Evolutionary conservation across 148 eudicot genomes (phyloP).

Genomic region (Cornus suecica): DNA sequence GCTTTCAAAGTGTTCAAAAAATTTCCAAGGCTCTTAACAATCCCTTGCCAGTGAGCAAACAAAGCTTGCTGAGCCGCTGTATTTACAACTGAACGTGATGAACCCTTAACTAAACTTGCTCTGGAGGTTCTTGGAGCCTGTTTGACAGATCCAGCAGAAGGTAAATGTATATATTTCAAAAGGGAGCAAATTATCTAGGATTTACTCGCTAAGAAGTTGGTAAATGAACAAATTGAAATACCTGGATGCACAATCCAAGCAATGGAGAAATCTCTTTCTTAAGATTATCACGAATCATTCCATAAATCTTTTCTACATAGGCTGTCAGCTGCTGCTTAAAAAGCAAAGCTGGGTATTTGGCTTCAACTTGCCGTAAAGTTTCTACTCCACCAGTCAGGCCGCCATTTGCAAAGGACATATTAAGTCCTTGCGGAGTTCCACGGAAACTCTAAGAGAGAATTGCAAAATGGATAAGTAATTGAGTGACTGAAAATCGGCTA

Average conservation of each 20-base stretch:
- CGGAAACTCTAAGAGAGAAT: conserved; percentile 66
- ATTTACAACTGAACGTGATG: conserved; percentile 79
- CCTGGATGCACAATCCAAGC: conserved; percentile 97
- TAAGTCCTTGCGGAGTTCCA: conserved; percentile 75
- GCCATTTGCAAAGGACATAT: conserved; percentile 53
- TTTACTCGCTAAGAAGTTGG: neutral
- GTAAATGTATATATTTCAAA: neutral
- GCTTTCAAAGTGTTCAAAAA: conserved; percentile 76
- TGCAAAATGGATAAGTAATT: neutral
- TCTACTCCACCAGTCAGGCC: conserved; percentile 61
- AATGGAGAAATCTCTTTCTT: conserved; percentile 95
- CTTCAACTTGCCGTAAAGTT: conserved; percentile 80
- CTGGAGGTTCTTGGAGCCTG: conserved; percentile 98
- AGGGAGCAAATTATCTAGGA: neutral
- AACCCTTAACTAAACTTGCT: conserved; percentile 92
- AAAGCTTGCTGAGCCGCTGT: conserved; percentile 90
- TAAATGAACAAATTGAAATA: conserved; percentile 18
- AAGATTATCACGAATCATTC: conserved; percentile 91
- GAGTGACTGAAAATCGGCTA: neutral
- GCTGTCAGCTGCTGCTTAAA: conserved; percentile 99
- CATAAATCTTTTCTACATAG: conserved; percentile 92
- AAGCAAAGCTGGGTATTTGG: conserved; percentile 96
- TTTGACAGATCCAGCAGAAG: conserved; percentile 8
- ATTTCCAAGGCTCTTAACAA: conserved; percentile 74
- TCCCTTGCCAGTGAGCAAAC: conserved; percentile 99